Conservation (phyloP, 495 filamentous ascomycete genomes). For the Neurospora sp. region DNA sequence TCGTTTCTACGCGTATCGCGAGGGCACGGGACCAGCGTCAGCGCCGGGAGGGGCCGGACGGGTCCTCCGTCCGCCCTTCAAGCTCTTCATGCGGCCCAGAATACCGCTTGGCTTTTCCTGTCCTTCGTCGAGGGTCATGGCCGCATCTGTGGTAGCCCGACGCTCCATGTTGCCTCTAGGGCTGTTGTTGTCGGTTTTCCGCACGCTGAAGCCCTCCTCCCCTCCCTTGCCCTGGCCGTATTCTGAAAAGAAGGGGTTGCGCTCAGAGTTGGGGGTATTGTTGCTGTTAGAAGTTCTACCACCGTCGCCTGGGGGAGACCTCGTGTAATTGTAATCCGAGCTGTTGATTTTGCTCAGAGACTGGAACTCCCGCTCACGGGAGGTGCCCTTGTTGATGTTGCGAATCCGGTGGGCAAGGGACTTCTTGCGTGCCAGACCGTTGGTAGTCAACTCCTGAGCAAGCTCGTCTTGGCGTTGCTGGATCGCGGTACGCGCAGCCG, state of each 20-base stretch:
- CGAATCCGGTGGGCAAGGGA: constrained; percentile 81
- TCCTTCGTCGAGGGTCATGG: constrained; percentile 23
- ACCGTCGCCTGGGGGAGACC: constrained; percentile 41
- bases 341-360: constrained; percentile 44
- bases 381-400: constrained; percentile 46
- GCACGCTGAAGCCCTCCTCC: constrained; percentile 35
- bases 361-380: constrained; percentile 33
- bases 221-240: constrained; percentile 40
- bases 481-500: constrained; percentile 75
- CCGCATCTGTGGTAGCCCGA: constrained; percentile 57
- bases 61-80: constrained; percentile 51
- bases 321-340: constrained; percentile 32
- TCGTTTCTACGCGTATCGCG: constrained; percentile 15
- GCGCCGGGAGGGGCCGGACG: constrained; percentile 22
- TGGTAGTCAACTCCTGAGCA: constrained; percentile 34
- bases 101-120: constrained; percentile 49
- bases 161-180: constrained; percentile 56
- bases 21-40: constrained; percentile 13
- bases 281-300: constrained; percentile 59
- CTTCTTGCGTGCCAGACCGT: constrained; percentile 80
- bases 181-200: constrained; percentile 35
- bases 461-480: constrained; percentile 64
- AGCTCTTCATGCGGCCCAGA: constrained; percentile 76
- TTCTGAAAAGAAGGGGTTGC: constrained; percentile 83
- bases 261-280: constrained; percentile 51